Evolutionary conservation across 495 filamentous ascomycete species (phyloP).

Genomic region (Thermochaetoides thermophila): DNA sequence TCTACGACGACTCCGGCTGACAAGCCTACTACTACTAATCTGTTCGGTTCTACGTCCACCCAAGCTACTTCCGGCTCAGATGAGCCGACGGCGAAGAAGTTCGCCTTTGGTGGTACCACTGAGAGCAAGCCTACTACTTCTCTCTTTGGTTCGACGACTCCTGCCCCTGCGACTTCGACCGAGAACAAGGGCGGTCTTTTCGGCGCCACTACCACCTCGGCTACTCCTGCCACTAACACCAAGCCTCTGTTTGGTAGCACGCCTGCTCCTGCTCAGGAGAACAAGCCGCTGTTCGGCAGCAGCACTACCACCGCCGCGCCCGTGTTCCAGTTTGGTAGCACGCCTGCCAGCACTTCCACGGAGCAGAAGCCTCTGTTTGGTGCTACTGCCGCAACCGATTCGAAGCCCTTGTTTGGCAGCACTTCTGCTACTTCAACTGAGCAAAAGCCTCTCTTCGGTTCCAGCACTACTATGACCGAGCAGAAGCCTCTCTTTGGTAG

Average conservation of each 20-base stretch:
- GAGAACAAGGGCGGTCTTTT: constrained; percentile 11
- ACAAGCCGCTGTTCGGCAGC: constrained; percentile 10
- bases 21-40: constrained; percentile 3
- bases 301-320: constrained; percentile 2
- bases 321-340: constrained; percentile 12
- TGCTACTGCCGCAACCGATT: not conserved
- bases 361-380: constrained; percentile 8
- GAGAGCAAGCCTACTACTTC: constrained; percentile 13
- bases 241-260: constrained; percentile 16
- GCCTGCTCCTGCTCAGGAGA: constrained; percentile 5
- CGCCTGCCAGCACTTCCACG: constrained; percentile 3
- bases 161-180: constrained; percentile 1
- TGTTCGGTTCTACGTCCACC: constrained; percentile 15
- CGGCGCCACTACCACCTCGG: constrained; percentile 5
- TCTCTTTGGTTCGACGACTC: constrained; percentile 1
- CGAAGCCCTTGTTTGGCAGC: constrained; percentile 16
- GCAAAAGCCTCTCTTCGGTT: constrained; percentile 10
- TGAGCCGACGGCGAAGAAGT: constrained; percentile 12
- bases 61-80: constrained; percentile 6
- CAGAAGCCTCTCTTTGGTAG: constrained; percentile 16
- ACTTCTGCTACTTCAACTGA: constrained; percentile 3
- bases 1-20: not conserved
- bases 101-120: constrained; percentile 12
- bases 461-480: constrained; percentile 5
- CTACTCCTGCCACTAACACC: constrained; percentile 7